Evolutionary conservation across 2,329 filamentous ascomycete species (phyloP), one percentile per base, ranked within the genome.

Genomic region (Trichophyton benhamiae): DNA sequence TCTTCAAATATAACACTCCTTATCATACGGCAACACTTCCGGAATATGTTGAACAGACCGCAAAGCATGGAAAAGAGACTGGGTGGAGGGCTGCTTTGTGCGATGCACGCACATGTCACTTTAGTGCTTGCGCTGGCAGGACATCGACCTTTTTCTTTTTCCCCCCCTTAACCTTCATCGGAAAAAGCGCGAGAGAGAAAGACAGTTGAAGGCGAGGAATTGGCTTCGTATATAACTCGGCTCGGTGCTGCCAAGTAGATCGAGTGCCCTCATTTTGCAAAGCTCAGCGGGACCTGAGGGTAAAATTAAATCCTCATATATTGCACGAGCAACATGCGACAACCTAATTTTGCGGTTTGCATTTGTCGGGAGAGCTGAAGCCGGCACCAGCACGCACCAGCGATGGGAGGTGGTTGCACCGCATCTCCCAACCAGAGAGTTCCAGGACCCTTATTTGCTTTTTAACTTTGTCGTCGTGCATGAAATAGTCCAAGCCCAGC

Each of bases 391-490:
- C 52, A 55, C 46, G 46, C 46, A 55, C 52, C 52, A 55, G 52
- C 30, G 27, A 55, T 55, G 27, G 49, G 49, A 36, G 7, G n/a
- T 36, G 27, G 52, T 55, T 27, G 30, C 52, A 55, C 52, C n/a
- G 27, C 52, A 55, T 55, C 27, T 36, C 52, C 52, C 25, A 55
- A 27, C 52, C 46, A 52, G 22, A 36, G 27, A 36, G 27, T 55
- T 55, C 27, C 52, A 55, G 27, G 25, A 15, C 8, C 4, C 52
- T 36, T 55, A 6, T 33, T 20, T 36, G 27, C 27, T 55, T 55
- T 52, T 55, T 55, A 55, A 27, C 52, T 55, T 55, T 55, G 13
- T 55, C 25, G 52, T 55, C 52, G 52, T 55, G 52, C 52, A 55
- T 55, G n/a, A 55, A 53, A 33, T 55, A 55, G 27, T 55, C 52